A percentile compares a stretch with the other conserved stretches of the same genome.
phyloP scores from a whole-genome alignment of 208 protist species.

The Leishmania tarentolae region DNA sequence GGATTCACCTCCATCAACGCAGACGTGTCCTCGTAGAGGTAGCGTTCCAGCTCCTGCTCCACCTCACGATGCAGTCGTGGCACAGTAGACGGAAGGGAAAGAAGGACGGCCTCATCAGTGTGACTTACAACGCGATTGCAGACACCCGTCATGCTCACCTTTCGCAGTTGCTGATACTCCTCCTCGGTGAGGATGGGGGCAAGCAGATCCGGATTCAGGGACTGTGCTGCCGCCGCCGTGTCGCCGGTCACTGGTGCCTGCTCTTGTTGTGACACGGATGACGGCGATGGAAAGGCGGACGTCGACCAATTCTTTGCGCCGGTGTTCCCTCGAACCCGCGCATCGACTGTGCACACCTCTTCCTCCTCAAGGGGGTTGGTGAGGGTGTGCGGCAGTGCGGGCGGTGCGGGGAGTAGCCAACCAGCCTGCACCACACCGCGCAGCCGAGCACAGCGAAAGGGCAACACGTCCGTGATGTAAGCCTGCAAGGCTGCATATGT shows the following conservation, averaged over 20 bases:
- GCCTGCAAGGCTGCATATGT: slow-evolving; percentile 27
- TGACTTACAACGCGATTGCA: slow-evolving; percentile 63
- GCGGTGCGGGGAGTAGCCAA: slow-evolving; percentile 49
- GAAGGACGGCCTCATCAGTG: slow-evolving; percentile 55
- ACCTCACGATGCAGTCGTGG: slow-evolving; percentile 59
- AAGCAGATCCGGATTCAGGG: not conserved
- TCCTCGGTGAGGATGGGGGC: slow-evolving; percentile 22
- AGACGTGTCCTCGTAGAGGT: slow-evolving; percentile 63
- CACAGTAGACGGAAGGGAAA: slow-evolving; percentile 47
- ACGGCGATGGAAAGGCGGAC: not conserved
- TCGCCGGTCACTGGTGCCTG: not conserved
- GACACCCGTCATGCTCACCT: slow-evolving; percentile 24
- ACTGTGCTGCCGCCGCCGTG: not conserved
- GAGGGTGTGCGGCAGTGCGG: slow-evolving; percentile 24
- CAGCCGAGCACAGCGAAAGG: slow-evolving; percentile 43
- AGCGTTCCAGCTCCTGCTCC: slow-evolving; percentile 75
- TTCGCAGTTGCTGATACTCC: slow-evolving; percentile 23
- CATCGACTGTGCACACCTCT: slow-evolving; percentile 9
- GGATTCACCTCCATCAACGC: slow-evolving; percentile 65
- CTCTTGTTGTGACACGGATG: not conserved
- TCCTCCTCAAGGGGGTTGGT: slow-evolving; percentile 15
- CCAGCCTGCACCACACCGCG: slow-evolving; percentile 52
- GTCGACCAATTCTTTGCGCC: not conserved
- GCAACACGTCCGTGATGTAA: slow-evolving; percentile 28
- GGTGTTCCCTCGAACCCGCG: not conserved